These are phyloP conservation scores for Microcos paniculata DNA, from an alignment of 345 rosid genomes.

Conservation along the genomic window DNA sequence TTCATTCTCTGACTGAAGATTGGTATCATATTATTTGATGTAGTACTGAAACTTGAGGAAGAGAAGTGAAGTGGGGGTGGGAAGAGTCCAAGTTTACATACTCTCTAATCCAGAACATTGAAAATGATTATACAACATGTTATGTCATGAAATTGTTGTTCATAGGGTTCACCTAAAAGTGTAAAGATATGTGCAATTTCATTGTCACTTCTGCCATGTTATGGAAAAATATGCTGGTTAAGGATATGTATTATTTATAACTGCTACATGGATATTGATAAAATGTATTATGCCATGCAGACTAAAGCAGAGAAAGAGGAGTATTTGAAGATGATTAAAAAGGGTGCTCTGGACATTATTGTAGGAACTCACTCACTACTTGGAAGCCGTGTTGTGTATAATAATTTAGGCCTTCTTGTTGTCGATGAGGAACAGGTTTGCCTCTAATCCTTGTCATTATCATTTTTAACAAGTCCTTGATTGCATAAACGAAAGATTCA, in stretches of 20 bases:
- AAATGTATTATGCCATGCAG: slow-evolving; percentile 43
- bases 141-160: background rate
- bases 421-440: slow-evolving; percentile 98
- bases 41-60: background rate
- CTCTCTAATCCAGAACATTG: slow-evolving; percentile 1
- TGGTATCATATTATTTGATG: background rate
- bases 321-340: slow-evolving; percentile 67
- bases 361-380: slow-evolving; percentile 98
- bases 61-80: background rate
- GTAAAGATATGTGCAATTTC: slow-evolving; percentile 3
- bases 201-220: background rate
- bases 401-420: slow-evolving; percentile 91
- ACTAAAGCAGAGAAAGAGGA: slow-evolving; percentile 79
- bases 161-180: background rate
- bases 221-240: slow-evolving; percentile 2
- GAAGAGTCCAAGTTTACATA: background rate
- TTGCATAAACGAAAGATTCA: background rate
- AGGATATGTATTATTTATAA: background rate
- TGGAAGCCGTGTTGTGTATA: slow-evolving; percentile 88
- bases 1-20: slow-evolving; percentile 12
- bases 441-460: slow-evolving; percentile 16
- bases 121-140: background rate
- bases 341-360: slow-evolving; percentile 71
- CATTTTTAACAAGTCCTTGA: slow-evolving; percentile 2
- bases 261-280: slow-evolving; percentile 19